Base-by-base conservation (phyloP, 176 grass and related monocot genomes). In the Cenchrus fungigraminus region DNA sequence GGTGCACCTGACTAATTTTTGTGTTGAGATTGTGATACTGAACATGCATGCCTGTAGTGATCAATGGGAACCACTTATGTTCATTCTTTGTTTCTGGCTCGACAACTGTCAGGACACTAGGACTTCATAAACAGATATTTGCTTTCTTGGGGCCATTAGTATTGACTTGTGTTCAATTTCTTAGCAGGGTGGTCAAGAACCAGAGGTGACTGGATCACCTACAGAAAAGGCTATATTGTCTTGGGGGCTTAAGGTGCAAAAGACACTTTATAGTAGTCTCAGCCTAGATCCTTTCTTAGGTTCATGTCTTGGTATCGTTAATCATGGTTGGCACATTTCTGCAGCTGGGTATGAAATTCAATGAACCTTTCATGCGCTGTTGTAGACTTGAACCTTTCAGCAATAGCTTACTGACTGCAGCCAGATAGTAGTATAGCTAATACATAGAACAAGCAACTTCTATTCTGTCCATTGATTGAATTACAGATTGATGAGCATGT, bases 151-250 rank as follows among this genome's bases (percentile, higher is more conserved):
- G 31, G 11, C 20, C 31, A 44, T 75, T 34, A 49, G 34, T 54
- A 81, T 15, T 87, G 73, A 86, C 45, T 68, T 82, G 19, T 52
- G 13, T 85, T 55, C 32, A 14, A 71, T 89, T 59, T 60, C 15
- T 78, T 72, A 65, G 45, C 85, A 94, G 89, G 81, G 70, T 59
- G 87, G 85, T 87, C 79, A 94, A 83, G 87, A 82, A 81, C 81
- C 87, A 52, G 97, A 98, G 78, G 81, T 98, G 76, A 92, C 97
- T 83, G 97, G 97, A 53, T 98, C 97, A 15, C 97, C 97, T 66
- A 98, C 97, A 12, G 97, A 98, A 71, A 98, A 98, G 76, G 89
- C 93, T 84, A 98, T 98, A 83, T 74, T 98, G 44, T 91, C 89
- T 78, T 98, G 93, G 97, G 97, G 91, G 14, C 68, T 95, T 54